Evolutionary conservation across 352 stramenopile genomes (phyloP), one percentile per base, ranked within the genome.

Genomic region (Achlya hypogyna): DNA sequence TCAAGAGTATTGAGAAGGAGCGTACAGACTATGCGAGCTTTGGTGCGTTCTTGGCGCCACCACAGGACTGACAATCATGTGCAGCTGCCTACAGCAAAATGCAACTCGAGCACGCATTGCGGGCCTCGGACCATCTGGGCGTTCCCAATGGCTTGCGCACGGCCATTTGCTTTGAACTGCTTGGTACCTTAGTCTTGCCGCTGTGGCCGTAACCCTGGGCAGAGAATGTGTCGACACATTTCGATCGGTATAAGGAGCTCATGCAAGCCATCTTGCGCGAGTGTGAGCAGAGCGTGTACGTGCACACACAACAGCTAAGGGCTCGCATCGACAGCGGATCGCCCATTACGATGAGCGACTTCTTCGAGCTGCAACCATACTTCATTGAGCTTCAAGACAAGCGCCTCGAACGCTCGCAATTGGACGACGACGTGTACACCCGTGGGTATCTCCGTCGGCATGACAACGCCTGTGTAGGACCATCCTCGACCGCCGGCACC

Each of bases 361-460:
- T 59, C 22, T 64, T 90, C 40, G 69, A 35, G 0, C 71, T 74
- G n/a, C 72, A 68, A 27, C 72, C 82, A 0, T 88, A 82, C 51
- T 90, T 88, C 60, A 71, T 73, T 0, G 74, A 90, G n/a, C 65
- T 90, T 1, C 69, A 78, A 5, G 69, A 79, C 25, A 72, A 86
- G 0, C 45, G 78, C 0, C 35, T 54, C 0, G 74, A 79, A 51
- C 79, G 86, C 16, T 59, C 71, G 6, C 53, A 59, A 0, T 47
- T 88, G 2, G 70, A 88, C 40, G 23, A 63, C 16, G 70, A 75
- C 28, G 25, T 80, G 75, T 84, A 62, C 53, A 72, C n/a, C n/a
- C n/a, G n/a, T n/a, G n/a, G n/a, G 28, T 29, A 23, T 10, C 22
- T 47, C 8, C 18, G 34, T 28, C 14, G 14, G 12, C 29, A 9